These are phyloP conservation scores for Hypoxylon sp. DNA, from an alignment of 2,329 filamentous ascomycete genomes.

Conservation along the genomic window DNA sequence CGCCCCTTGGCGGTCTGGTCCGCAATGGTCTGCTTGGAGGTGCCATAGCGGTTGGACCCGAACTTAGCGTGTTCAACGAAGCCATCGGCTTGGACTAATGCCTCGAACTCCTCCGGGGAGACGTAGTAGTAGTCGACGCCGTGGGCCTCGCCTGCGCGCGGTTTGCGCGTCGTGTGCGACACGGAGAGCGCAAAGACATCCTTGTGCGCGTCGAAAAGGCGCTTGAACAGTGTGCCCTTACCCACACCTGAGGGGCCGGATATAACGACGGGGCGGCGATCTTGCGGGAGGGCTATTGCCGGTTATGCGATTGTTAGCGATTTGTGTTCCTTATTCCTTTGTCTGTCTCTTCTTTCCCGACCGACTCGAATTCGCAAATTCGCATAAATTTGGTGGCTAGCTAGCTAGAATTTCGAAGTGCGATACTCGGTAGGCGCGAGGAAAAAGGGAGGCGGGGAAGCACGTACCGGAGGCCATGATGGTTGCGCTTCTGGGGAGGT, in stretches of 20 bases:
- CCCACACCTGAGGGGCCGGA: slow-evolving; percentile 85
- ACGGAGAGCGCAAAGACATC: slow-evolving; percentile 69
- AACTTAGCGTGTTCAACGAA: slow-evolving; percentile 92
- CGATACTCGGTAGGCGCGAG: neutral
- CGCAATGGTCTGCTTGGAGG: slow-evolving; percentile 82
- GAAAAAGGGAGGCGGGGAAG: slow-evolving; percentile 4
- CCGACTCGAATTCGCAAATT: neutral
- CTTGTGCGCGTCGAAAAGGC: slow-evolving; percentile 72
- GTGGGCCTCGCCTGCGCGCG: slow-evolving; percentile 80
- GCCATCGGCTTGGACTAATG: slow-evolving; percentile 75
- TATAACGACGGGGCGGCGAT: slow-evolving; percentile 79
- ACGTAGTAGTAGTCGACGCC: slow-evolving; percentile 88
- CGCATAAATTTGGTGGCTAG: neutral
- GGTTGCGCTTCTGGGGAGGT: slow-evolving; percentile 41
- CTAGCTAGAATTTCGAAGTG: neutral
- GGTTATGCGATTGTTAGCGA: slow-evolving; percentile 13
- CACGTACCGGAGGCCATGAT: slow-evolving; percentile 55
- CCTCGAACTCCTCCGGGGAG: slow-evolving; percentile 75
- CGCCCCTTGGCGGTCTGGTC: slow-evolving; percentile 78
- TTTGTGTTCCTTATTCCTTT: neutral
- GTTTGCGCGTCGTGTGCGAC: slow-evolving; percentile 84
- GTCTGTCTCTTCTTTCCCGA: neutral
- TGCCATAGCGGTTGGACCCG: slow-evolving; percentile 89
- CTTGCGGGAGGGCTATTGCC: slow-evolving; percentile 54
- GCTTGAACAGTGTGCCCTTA: slow-evolving; percentile 84